Conservation (phyloP, 352 stramenopile genomes). For the Phytophthora pisi region DNA sequence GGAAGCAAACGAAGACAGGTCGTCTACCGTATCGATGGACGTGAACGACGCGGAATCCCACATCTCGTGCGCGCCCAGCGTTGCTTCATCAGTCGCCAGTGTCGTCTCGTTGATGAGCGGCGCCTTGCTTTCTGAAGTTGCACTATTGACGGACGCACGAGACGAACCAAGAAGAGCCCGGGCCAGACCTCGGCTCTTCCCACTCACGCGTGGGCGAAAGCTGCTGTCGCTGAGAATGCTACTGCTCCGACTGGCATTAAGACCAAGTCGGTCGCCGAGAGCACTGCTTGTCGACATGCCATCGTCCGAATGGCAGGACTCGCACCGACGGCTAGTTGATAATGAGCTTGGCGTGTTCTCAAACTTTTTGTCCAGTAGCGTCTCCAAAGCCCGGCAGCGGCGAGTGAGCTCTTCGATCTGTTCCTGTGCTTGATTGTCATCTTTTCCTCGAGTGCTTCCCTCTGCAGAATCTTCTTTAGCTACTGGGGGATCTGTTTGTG, state of each 20-base stretch:
- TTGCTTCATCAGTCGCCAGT: slow-evolving; percentile 43
- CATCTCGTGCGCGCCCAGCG: slow-evolving; percentile 37
- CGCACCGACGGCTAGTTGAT: slow-evolving; percentile 27
- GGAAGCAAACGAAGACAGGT: slow-evolving; percentile 16
- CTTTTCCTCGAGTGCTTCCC: neutral
- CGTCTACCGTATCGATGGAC: slow-evolving; percentile 40
- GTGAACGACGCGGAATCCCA: slow-evolving; percentile 49
- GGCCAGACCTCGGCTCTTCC: slow-evolving; percentile 33
- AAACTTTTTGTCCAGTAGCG: slow-evolving; percentile 64
- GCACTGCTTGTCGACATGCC: slow-evolving; percentile 17
- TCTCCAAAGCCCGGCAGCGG: slow-evolving; percentile 57
- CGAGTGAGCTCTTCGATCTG: slow-evolving; percentile 51
- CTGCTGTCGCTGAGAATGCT: slow-evolving; percentile 24
- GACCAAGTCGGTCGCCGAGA: slow-evolving; percentile 9
- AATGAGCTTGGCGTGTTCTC: slow-evolving; percentile 39
- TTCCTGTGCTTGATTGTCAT: slow-evolving; percentile 21
- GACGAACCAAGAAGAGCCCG: slow-evolving; percentile 34
- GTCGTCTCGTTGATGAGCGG: slow-evolving; percentile 32
- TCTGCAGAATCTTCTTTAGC: slow-evolving; percentile 6
- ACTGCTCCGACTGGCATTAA: slow-evolving; percentile 21
- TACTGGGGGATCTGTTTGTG: slow-evolving; percentile 27
- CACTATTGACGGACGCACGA: slow-evolving; percentile 14
- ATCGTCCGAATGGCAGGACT: slow-evolving; percentile 39
- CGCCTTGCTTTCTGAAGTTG: slow-evolving; percentile 26
- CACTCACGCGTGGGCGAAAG: slow-evolving; percentile 13